A percentile compares a stretch with the other conserved stretches of the same genome.
These are phyloP conservation scores for Chlamydomonas schloesseri DNA, from an alignment of 139 green algal species.

Conservation along the genomic window DNA sequence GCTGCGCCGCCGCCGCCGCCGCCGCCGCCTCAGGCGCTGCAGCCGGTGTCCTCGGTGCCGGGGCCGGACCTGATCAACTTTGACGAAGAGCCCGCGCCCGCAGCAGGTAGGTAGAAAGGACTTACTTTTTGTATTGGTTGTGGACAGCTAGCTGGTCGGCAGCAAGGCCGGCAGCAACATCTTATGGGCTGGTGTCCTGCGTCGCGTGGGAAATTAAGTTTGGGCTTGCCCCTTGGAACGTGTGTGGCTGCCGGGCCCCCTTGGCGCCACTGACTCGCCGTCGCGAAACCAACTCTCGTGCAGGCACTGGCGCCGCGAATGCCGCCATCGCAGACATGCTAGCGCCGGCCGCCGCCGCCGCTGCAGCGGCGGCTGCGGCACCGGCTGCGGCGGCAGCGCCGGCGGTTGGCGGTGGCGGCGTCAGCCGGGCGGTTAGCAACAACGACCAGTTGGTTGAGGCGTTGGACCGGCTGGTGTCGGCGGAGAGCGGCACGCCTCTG, in stretches of 20 bases:
- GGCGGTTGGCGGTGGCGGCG: not conserved
- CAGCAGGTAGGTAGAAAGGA: not conserved
- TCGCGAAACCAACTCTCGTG: too few relatives aligned
- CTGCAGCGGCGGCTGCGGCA: not conserved
- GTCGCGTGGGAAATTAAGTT: too few relatives aligned
- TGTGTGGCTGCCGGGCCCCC: too few relatives aligned
- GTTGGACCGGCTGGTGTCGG: constrained; percentile 29
- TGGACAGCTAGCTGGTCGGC: too few relatives aligned
- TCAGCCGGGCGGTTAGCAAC: not conserved
- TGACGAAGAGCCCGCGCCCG: constrained; percentile 4
- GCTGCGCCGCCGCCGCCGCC: not conserved
- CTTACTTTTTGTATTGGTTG: too few relatives aligned
- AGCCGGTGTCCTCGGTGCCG: not conserved
- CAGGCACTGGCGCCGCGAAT: not conserved
- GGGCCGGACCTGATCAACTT: constrained; percentile 27
- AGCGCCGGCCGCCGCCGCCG: not conserved
- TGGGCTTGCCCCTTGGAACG: too few relatives aligned
- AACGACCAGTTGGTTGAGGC: constrained; percentile 29
- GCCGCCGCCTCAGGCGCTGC: not conserved
- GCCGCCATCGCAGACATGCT: not conserved
- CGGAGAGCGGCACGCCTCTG: not conserved
- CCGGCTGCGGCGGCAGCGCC: not conserved
- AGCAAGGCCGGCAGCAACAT: not conserved
- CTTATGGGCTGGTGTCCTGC: too few relatives aligned
- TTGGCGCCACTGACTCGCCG: too few relatives aligned